Evolutionary conservation across 768 basidiomycete genomes (phyloP).

Genomic region (Neoboletus subvelutipes): DNA sequence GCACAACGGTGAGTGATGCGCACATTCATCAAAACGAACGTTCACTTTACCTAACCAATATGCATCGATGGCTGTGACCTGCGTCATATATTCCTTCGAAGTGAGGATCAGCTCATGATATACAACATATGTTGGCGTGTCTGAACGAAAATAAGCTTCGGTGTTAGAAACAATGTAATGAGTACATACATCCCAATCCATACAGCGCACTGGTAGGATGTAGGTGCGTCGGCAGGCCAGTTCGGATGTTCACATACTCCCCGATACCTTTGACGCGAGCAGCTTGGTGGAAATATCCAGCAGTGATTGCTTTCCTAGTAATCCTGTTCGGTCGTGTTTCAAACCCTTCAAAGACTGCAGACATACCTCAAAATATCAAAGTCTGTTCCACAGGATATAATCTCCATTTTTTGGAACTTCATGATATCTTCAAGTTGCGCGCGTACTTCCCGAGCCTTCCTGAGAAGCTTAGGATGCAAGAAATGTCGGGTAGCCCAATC

Average conservation of each 20-base stretch:
- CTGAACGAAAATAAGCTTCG: constrained; percentile 38
- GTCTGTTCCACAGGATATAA: constrained; percentile 90
- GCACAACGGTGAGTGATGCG: constrained; percentile 9
- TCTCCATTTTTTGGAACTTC: constrained; percentile 97
- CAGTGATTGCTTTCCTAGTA: constrained; percentile 88
- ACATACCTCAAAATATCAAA: constrained; percentile 82
- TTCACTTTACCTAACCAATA: constrained; percentile 85
- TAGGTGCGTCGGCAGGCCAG: constrained; percentile 90
- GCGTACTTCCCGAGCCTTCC: constrained; percentile 94
- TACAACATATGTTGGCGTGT: constrained; percentile 94
- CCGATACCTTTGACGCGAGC: constrained; percentile 98
- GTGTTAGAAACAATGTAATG: neutral
- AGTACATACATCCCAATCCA: constrained; percentile 83
- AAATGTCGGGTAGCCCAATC: constrained; percentile 96
- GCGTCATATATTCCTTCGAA: constrained; percentile 98
- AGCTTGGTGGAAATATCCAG: constrained; percentile 99
- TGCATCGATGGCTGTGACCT: constrained; percentile 96
- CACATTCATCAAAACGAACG: neutral
- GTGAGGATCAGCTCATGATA: constrained; percentile 97
- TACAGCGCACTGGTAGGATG: constrained; percentile 97
- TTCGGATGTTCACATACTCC: constrained; percentile 96
- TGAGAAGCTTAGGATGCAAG: constrained; percentile 90
- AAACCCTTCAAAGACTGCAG: neutral
- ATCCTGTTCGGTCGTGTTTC: constrained; percentile 1
- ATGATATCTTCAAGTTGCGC: constrained; percentile 97